These are phyloP conservation scores for Salvia sclarea DNA, from an alignment of 305 asterid genomes.

Conservation along the genomic window DNA sequence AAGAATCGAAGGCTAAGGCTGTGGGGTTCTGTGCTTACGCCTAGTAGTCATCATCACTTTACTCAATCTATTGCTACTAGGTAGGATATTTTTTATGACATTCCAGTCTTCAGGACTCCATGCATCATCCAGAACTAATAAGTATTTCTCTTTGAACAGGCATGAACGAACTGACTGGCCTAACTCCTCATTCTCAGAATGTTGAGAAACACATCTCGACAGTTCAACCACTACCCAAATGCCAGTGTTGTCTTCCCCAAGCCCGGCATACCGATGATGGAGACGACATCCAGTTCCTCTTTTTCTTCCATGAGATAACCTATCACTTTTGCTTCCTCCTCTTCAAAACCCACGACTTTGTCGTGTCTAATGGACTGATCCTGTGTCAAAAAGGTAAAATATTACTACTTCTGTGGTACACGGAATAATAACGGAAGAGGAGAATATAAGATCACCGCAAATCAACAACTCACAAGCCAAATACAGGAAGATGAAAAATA, in stretches of 20 bases:
- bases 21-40: conserved; percentile 24
- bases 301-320: conserved; percentile 16
- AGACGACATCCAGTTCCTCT: conserved; percentile 33
- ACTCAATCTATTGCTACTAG: background rate
- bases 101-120: conserved; percentile 33
- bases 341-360: conserved; percentile 34
- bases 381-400: no score
- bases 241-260: conserved; percentile 50
- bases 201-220: conserved; percentile 29
- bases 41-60: conserved; percentile 42
- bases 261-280: conserved; percentile 45
- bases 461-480: no score
- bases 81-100: conserved; percentile 21
- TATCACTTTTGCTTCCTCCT: conserved; percentile 20
- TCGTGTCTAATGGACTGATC: conserved; percentile 23
- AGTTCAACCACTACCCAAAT: conserved; percentile 30
- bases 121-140: conserved; percentile 41
- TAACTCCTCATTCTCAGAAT: conserved; percentile 33
- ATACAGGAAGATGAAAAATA: no score
- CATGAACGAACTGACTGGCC: background rate
- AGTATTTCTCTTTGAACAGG: conserved; percentile 28
- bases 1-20: no score
- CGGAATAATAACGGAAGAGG: background rate
- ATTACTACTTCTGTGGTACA: no score
- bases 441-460: background rate